Percentiles rank a stretch among this genome's conserved stretches.
phyloP scores from a whole-genome alignment of 2,329 filamentous ascomycete genomes.

The Scopulariopsis brevicaulis region DNA sequence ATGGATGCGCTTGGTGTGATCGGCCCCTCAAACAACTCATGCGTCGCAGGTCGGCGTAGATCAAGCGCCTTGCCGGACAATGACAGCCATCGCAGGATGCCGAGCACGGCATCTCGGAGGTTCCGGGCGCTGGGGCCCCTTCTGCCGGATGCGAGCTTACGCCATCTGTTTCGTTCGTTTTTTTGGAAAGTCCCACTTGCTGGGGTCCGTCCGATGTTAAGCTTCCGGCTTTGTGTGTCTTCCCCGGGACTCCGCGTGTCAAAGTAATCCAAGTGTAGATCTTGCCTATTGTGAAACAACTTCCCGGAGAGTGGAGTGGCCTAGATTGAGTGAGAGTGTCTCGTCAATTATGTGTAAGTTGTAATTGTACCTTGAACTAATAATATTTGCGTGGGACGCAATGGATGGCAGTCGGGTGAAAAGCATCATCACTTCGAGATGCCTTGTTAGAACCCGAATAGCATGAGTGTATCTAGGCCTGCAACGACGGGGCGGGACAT shows the following conservation, averaged over 20 bases:
- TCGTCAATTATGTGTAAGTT: too few relatives aligned
- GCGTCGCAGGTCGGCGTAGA: conserved; percentile 1
- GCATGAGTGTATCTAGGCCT: too few relatives aligned
- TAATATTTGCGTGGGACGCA: too few relatives aligned
- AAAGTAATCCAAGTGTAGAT: not conserved
- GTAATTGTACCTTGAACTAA: too few relatives aligned
- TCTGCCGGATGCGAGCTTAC: not conserved
- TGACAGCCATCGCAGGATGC: not conserved
- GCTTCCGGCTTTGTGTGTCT: not conserved
- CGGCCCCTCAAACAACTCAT: conserved; percentile 1
- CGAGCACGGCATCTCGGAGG: not conserved
- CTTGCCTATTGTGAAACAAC: not conserved
- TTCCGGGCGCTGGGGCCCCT: not conserved
- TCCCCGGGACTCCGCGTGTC: not conserved
- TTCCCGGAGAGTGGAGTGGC: too few relatives aligned
- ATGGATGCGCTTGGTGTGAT: not conserved
- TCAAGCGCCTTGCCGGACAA: not conserved
- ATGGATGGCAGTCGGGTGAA: too few relatives aligned
- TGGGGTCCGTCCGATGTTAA: conserved; percentile 2
- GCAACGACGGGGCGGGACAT: too few relatives aligned
- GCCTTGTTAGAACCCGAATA: too few relatives aligned
- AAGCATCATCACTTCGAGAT: too few relatives aligned
- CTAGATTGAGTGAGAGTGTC: too few relatives aligned
- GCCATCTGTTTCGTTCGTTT: not conserved
- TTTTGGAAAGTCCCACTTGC: not conserved